Base-by-base conservation (phyloP, 139 green algal species). In the Zygnema circumcarinatum region DNA sequence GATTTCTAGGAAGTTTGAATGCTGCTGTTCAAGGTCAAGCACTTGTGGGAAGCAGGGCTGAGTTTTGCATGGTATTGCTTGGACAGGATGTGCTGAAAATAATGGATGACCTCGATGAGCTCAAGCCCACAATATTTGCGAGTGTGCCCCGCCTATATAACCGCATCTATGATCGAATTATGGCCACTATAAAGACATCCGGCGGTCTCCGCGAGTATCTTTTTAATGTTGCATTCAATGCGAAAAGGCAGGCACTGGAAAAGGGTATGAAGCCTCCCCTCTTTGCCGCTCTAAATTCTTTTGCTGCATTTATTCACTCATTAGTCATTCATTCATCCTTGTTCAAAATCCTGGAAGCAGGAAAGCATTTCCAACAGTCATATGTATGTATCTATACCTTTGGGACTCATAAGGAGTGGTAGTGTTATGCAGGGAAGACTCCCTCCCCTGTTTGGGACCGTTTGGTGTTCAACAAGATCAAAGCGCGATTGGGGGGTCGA, bases 381-480 rank as follows among this genome's bases (percentile, higher is more conserved):
- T n/a, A n/a, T n/a, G n/a, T n/a, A n/a, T n/a, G n/a, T n/a, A n/a
- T n/a, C n/a, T n/a, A n/a, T n/a, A n/a, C n/a, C n/a, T n/a, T n/a
- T n/a, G n/a, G n/a, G n/a, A n/a, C n/a, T n/a, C n/a, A n/a, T n/a
- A n/a, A n/a, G n/a, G n/a, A n/a, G n/a, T n/a, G n/a, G n/a, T n/a
- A n/a, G n/a, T n/a, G n/a, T 3, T 3, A 25, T 39, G 41, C 81
- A 91, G 87, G 96, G 93, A 29, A 94, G 96, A 86, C 29, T 29
- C 31, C 84, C 94, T 92, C 96, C 91, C 3, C 83, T 81, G 22
- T 98, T 35, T 99, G 96, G 93, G 95, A 98, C 87, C 75, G 83
- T 38, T 92, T 99, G n/a, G 95, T 98, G 35, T 99, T 99, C 92
- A 95, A 88, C 79, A 99, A 99, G 92, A 94, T 98, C 54, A 81